phyloP scores from a whole-genome alignment of 495 filamentous ascomycete genomes.

The Schizothecium vesticola region DNA sequence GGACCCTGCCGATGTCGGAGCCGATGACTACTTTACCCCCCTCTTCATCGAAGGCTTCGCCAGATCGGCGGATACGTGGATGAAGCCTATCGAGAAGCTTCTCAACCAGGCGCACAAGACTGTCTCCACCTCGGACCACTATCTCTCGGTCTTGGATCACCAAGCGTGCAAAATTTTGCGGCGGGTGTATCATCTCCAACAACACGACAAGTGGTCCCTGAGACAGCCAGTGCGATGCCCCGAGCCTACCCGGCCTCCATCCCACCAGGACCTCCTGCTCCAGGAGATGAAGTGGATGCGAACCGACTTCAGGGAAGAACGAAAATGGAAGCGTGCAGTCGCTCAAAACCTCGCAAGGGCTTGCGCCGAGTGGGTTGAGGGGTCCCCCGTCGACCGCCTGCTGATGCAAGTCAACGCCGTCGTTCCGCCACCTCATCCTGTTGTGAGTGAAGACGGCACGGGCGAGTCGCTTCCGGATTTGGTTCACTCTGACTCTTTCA shows the following conservation, averaged over 20 bases:
- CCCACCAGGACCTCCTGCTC: conserved; percentile 80
- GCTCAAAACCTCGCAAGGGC: conserved; percentile 70
- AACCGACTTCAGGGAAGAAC: conserved; percentile 89
- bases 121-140: conserved; percentile 69
- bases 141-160: conserved; percentile 69
- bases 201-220: conserved; percentile 83
- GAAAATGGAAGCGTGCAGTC: conserved; percentile 84
- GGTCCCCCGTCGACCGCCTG: conserved; percentile 53
- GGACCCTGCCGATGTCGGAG: conserved; percentile 34
- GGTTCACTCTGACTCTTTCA: conserved; percentile 49
- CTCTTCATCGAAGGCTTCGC: conserved; percentile 70
- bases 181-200: conserved; percentile 82
- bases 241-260: conserved; percentile 68
- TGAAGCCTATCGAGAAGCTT: conserved; percentile 61
- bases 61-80: conserved; percentile 48
- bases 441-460: conserved; percentile 15
- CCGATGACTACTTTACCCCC: conserved; percentile 73
- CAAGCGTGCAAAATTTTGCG: conserved; percentile 79
- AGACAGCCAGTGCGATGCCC: conserved; percentile 72
- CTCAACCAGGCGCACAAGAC: conserved; percentile 75
- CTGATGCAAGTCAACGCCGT: conserved; percentile 60
- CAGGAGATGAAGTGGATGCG: conserved; percentile 96
- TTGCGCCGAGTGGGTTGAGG: conserved; percentile 74
- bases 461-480: conserved; percentile 61
- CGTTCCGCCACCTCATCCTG: conserved; percentile 29